A percentile compares a stretch with the other conserved stretches of the same genome.
These are phyloP conservation scores for Bocquillonia castaneifolia DNA, from an alignment of 441 rosid species.

Conservation along the genomic window DNA sequence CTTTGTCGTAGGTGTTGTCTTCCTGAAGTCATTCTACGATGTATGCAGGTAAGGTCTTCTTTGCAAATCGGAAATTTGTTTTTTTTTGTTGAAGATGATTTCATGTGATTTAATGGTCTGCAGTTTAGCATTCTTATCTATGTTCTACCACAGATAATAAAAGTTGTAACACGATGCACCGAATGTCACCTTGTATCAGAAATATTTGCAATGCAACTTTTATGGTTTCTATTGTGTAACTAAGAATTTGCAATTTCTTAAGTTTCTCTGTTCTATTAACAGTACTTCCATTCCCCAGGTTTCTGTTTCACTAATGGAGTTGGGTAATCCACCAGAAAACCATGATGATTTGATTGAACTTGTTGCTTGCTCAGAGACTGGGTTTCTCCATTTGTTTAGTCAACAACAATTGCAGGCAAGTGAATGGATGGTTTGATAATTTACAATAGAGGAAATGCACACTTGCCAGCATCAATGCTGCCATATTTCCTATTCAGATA, in stretches of 20 bases:
- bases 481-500: neutral
- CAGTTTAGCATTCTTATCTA: neutral
- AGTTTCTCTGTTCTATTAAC: neutral
- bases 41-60: conserved; percentile 64
- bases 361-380: conserved; percentile 63
- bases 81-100: neutral
- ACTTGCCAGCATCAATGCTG: neutral
- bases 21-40: conserved; percentile 85
- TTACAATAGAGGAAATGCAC: neutral
- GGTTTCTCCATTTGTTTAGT: conserved; percentile 75
- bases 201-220: neutral
- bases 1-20: conserved; percentile 95
- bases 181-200: neutral
- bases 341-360: conserved; percentile 83
- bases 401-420: conserved; percentile 85
- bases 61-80: neutral
- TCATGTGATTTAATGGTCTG: neutral
- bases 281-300: conserved; percentile 43
- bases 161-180: neutral
- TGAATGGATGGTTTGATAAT: conserved; percentile 1
- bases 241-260: neutral
- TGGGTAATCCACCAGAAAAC: conserved; percentile 59
- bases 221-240: neutral
- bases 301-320: conserved; percentile 65
- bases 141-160: neutral